These are phyloP conservation scores for Sphagnurus paluster DNA, from an alignment of 1,284 basidiomycete genomes.

Conservation along the genomic window DNA sequence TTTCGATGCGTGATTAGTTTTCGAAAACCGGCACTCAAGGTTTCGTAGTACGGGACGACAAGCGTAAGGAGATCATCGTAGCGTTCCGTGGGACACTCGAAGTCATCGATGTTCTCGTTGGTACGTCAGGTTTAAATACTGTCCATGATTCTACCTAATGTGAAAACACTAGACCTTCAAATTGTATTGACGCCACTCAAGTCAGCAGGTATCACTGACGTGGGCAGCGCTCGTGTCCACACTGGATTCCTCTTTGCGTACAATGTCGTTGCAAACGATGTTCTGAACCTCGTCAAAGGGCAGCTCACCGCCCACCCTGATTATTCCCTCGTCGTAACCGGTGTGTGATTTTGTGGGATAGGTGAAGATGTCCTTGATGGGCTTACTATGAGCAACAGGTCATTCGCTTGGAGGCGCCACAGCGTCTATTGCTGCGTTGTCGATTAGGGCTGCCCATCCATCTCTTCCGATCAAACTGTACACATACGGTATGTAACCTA, in stretches of 20 bases:
- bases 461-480: slow-evolving; percentile 32
- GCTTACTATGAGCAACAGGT: slow-evolving; percentile 15
- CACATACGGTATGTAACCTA: slow-evolving; percentile 37
- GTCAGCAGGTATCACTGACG: slow-evolving; percentile 32
- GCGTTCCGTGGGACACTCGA: slow-evolving; percentile 42
- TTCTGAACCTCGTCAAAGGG: slow-evolving; percentile 31
- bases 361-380: neutral
- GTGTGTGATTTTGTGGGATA: slow-evolving; percentile 16
- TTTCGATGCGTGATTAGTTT: slow-evolving; percentile 35
- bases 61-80: slow-evolving; percentile 40
- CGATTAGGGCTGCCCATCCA: slow-evolving; percentile 35
- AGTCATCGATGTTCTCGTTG: slow-evolving; percentile 29
- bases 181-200: slow-evolving; percentile 33
- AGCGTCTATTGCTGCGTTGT: slow-evolving; percentile 42
- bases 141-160: neutral
- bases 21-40: slow-evolving; percentile 37
- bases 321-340: slow-evolving; percentile 38
- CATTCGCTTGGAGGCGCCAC: slow-evolving; percentile 29
- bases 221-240: slow-evolving; percentile 34
- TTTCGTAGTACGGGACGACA: slow-evolving; percentile 44
- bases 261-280: slow-evolving; percentile 32
- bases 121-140: slow-evolving; percentile 22
- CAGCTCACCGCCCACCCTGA: slow-evolving; percentile 33
- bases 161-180: slow-evolving; percentile 29
- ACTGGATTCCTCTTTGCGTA: slow-evolving; percentile 43